Evolutionary conservation across 257 asterid genomes (phyloP), one percentile per base, ranked within the genome.

Genomic region (Thymus quinquecostatus): DNA sequence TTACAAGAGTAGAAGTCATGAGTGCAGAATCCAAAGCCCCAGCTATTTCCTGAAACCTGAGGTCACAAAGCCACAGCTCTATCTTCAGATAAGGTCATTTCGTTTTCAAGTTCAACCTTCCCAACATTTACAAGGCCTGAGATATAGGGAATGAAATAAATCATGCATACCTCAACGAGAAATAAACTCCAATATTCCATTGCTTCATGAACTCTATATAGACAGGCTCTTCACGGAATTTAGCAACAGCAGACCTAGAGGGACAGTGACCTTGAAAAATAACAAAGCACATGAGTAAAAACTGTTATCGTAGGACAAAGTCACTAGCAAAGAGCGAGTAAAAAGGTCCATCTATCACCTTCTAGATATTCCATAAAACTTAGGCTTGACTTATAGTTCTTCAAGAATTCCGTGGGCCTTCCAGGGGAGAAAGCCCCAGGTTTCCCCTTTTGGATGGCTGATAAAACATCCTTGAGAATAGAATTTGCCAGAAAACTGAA

Each of bases 21-120:
- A 95, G 97, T 58, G 90, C 88, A 75, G 97, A 88, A 88, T 95
- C 99, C 88, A 95, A 77, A 79, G 91, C 86, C 77, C 98, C 97
- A 6, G 98, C 99, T 68, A 95, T 92, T 85, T 95, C 98, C 91
- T 91, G 99, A 83, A 95, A 95, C 86, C 98, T 92, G 86, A 82
- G 81, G 80, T 72, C 71, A 66, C 47, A 62, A 79, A 82, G 67
- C 71, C 73, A 76, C 72, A 66, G 68, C 60, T 69, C 54, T 40
- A 66, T 71, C 45, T 59, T 78, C 48, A 70, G 11, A 70, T 43
- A 47, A 29, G 27, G 73, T 54, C 74, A 14, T 75, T 41, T 50
- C 29, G 32, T 50, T 30, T 55, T 57, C 60, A 72, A 12, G 41
- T 63, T 43, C 21, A 65, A 66, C 49, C 62, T 69, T 78, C 70